Percentiles rank a stretch among this genome's conserved stretches.
These are phyloP conservation scores for Talaromyces sp. DNA, from an alignment of 2,329 filamentous ascomycete species.

Conservation along the genomic window DNA sequence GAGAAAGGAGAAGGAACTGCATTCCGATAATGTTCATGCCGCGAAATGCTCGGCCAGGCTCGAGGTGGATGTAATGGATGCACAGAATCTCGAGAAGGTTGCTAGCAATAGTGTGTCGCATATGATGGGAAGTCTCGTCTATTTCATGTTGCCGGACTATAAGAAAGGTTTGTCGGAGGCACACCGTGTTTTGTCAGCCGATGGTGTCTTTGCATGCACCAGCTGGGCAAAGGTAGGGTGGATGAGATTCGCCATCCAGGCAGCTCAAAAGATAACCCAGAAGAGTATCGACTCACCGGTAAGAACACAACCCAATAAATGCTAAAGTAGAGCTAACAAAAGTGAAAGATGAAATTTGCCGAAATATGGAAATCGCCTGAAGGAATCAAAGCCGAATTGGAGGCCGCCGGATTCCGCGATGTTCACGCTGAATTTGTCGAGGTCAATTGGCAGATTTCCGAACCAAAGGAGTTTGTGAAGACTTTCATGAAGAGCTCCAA, in stretches of 20 bases:
- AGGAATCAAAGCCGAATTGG: slow-evolving; percentile 1
- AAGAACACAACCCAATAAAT: not conserved
- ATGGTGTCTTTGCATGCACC: slow-evolving; percentile 15
- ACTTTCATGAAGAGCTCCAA: not conserved
- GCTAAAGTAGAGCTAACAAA: not conserved
- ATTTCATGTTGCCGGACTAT: slow-evolving; percentile 15
- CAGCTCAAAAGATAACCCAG: not conserved
- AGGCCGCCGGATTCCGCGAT: not conserved
- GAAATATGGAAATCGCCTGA: slow-evolving; percentile 6
- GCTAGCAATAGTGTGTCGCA: slow-evolving; percentile 8
- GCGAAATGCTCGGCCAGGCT: slow-evolving; percentile 4
- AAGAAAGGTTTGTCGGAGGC: slow-evolving; percentile 11
- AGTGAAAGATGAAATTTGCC: not conserved
- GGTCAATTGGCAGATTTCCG: slow-evolving; percentile 9
- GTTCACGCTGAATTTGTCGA: slow-evolving; percentile 9
- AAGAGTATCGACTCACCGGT: not conserved
- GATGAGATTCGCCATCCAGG: not conserved
- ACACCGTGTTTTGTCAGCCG: slow-evolving; percentile 7
- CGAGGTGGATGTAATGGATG: slow-evolving; percentile 8
- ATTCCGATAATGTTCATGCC: not conserved
- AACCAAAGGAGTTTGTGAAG: not conserved
- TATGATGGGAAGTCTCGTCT: slow-evolving; percentile 9
- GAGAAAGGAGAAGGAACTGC: not conserved
- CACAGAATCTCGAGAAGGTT: slow-evolving; percentile 8
- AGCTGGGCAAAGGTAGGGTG: slow-evolving; percentile 8